phyloP scores from a whole-genome alignment of 2,329 filamentous ascomycete species.

The Trichophyton schoenleinii region DNA sequence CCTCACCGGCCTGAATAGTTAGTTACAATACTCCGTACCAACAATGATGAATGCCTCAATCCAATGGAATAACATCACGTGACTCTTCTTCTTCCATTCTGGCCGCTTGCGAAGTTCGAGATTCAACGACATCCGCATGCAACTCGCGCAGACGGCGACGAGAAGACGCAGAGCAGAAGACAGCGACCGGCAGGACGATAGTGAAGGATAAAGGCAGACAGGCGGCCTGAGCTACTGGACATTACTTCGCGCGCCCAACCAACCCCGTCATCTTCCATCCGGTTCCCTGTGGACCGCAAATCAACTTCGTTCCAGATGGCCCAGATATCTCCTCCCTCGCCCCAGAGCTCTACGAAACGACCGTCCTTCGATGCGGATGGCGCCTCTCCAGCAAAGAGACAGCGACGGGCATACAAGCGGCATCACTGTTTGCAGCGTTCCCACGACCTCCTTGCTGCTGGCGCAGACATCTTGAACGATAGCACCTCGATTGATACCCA shows the following conservation, averaged over 20 bases:
- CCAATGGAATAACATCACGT: background rate
- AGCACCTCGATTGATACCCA: slow-evolving; percentile 43
- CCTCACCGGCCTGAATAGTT: background rate
- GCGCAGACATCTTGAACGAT: slow-evolving; percentile 35
- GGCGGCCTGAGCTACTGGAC: no score
- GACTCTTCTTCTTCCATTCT: background rate
- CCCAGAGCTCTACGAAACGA: slow-evolving; percentile 20
- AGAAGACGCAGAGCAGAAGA: no score
- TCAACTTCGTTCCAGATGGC: background rate
- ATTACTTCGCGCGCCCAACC: background rate
- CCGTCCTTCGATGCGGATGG: slow-evolving; percentile 16
- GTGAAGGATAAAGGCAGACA: no score
- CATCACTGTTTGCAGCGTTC: slow-evolving; percentile 31
- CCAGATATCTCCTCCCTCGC: background rate
- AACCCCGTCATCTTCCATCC: background rate
- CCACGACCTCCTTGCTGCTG: slow-evolving; percentile 20
- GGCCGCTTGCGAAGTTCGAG: background rate
- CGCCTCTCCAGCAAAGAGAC: slow-evolving; percentile 21
- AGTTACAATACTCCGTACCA: no score
- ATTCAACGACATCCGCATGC: no score
- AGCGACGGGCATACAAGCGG: slow-evolving; percentile 30
- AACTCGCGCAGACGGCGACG: no score
- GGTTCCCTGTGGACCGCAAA: background rate
- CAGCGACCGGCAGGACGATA: no score
- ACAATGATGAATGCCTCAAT: no score